Evolutionary conservation across 2,329 filamentous ascomycete genomes (phyloP).

Genomic region (Aspergillus novofumigatus): DNA sequence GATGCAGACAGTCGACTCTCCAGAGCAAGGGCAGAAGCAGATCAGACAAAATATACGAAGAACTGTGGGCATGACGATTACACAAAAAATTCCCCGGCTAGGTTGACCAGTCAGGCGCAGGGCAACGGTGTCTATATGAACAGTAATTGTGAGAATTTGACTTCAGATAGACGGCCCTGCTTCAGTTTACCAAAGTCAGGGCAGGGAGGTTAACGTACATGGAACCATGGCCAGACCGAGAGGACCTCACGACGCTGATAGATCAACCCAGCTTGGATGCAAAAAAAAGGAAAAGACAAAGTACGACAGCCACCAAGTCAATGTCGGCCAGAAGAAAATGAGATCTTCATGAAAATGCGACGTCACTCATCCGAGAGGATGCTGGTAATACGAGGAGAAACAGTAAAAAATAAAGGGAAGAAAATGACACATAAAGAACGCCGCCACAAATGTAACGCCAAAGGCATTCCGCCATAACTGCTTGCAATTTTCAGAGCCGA

Average conservation of each 20-base stretch:
- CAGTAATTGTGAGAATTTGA: conserved; percentile 43
- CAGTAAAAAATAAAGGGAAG: conserved; percentile 8
- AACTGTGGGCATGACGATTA: conserved; percentile 30
- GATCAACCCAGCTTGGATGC: conserved; percentile 37
- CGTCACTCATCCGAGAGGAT: conserved; percentile 22
- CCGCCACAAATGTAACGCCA: conserved; percentile 32
- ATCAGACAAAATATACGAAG: conserved; percentile 26
- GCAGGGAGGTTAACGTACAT: conserved; percentile 51
- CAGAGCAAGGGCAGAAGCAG: conserved; percentile 10
- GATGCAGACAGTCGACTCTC: neutral
- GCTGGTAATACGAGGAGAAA: conserved; percentile 10
- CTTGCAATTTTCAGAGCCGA: conserved; percentile 29
- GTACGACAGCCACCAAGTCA: conserved; percentile 29
- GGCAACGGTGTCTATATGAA: conserved; percentile 37
- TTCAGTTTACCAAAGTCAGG: conserved; percentile 37
- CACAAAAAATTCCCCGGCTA: conserved; percentile 26
- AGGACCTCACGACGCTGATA: conserved; percentile 32
- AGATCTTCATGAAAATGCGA: conserved; percentile 33
- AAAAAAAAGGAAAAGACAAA: conserved; percentile 25
- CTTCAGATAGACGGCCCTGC: conserved; percentile 41
- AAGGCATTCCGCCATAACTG: conserved; percentile 30
- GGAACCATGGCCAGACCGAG: conserved; percentile 36
- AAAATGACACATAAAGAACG: conserved; percentile 16
- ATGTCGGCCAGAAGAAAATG: conserved; percentile 29
- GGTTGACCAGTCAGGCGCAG: conserved; percentile 24